A percentile compares a stretch with the other conserved stretches of the same genome.
Conservation (phyloP, 208 protist genomes). For the Acanthamoeba royreba region DNA sequence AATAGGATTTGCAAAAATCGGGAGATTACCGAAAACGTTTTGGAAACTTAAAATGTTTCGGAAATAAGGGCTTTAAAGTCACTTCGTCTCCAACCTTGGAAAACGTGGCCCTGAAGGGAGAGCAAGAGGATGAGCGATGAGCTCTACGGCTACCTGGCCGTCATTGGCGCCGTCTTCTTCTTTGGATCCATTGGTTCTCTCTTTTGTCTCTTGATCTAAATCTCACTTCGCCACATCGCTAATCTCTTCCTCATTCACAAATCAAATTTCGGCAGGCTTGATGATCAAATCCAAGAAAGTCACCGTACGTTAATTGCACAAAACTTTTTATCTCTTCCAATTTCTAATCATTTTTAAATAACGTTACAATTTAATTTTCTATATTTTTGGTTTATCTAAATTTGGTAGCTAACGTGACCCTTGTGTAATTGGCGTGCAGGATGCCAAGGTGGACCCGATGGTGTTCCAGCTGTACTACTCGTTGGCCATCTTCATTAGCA, state of each 20-base stretch:
- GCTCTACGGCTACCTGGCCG: conserved; percentile 26
- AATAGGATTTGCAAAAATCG: too few relatives aligned
- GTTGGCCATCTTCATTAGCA: conserved; percentile 36
- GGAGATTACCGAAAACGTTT: too few relatives aligned
- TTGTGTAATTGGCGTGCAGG: not conserved
- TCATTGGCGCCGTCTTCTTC: conserved; percentile 28
- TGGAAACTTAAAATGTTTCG: too few relatives aligned
- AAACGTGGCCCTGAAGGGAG: not conserved
- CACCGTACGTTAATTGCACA: not conserved
- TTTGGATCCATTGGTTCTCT: conserved; percentile 7
- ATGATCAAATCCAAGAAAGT: conserved; percentile 27
- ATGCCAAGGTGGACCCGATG: conserved; percentile 34
- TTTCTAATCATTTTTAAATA: not conserved
- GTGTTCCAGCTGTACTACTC: conserved; percentile 49
- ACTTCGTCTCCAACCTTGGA: not conserved
- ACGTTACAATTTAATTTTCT: too few relatives aligned
- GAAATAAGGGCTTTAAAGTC: too few relatives aligned
- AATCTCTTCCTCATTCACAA: not conserved
- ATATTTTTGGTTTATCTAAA: too few relatives aligned
- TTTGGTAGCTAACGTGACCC: too few relatives aligned
- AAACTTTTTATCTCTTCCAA: not conserved
- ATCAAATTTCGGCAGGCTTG: not conserved
- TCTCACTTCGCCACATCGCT: not conserved
- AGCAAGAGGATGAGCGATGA: not conserved
- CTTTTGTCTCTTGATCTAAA: not conserved